Evolutionary conservation across 257 asterid genomes (phyloP), one percentile per base, ranked within the genome.

Genomic region (Pogostemon cablin): DNA sequence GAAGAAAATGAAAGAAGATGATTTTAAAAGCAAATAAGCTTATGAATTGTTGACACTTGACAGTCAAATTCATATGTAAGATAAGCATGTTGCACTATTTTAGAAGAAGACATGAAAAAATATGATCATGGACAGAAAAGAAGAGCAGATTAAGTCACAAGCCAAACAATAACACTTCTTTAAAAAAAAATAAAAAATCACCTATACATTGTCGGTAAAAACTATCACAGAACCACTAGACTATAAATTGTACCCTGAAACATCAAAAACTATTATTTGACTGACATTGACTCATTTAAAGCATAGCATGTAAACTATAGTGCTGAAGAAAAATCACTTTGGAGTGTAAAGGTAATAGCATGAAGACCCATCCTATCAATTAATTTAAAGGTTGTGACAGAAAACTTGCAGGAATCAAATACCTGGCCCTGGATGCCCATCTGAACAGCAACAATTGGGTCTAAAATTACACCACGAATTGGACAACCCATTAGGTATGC

Each of bases 401-500:
- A 61, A 63, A 37, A 53, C 57, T 10, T 57, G 76, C 64, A 39
- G 60, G 68, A 63, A 64, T 40, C 25, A 49, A 69, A 62, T 86
- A 93, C 98, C 98, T 93, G 98, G 47, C 98, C 98, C 83, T 91
- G 92, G 73, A 93, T 93, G 68, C 97, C 96, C 97, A 91, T 91
- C 78, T 91, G 96, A 86, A 90, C 80, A 48, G 98, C 98, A 75
- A 86, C 79, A 43, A 93, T 82, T 58, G 98, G 97, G 74, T 89
- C 96, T 73, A 93, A 83, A 65, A 93, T 93, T 25, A 93, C 96
- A 65, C 98, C 97, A 32, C 98, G 90, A 63, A 93, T 85, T 52
- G 98, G 98, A 74, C 98, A 91, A 50, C 97, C 98, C 97, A 93
- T 86, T 66, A 93, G 82, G 82, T 93, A 93, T 35, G 98, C 98